phyloP scores from a whole-genome alignment of 805 yeast species.

The Candida taoyuanica region DNA sequence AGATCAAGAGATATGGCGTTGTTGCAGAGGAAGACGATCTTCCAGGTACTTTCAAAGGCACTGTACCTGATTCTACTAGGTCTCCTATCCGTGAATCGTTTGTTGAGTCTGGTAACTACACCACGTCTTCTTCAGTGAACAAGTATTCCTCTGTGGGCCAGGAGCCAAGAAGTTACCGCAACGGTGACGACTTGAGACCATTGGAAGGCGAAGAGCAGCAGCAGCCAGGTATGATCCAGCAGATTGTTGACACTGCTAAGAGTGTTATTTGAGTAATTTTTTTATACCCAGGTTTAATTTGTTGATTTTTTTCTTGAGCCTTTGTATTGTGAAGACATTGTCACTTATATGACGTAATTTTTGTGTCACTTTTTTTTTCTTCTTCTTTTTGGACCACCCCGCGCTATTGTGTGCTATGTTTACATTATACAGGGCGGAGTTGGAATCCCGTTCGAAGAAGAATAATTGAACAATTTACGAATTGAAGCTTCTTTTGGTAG shows the following conservation, averaged over 20 bases:
- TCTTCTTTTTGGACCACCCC: conserved; percentile 4
- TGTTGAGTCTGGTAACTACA: conserved; percentile 1
- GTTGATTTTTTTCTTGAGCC: too few species aligned
- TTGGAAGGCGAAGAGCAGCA: conserved; percentile 3
- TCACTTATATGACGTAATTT: background rate
- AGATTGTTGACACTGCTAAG: conserved; percentile 18
- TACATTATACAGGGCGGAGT: too few species aligned
- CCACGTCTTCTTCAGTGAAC: background rate
- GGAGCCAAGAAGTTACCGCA: conserved; percentile 2
- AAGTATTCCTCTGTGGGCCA: background rate
- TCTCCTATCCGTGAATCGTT: background rate
- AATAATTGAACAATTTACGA: too few species aligned
- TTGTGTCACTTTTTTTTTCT: conserved; percentile 2
- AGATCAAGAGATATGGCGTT: too few species aligned
- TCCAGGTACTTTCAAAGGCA: conserved; percentile 13
- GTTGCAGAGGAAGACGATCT: conserved; percentile 3
- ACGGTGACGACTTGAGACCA: conserved; percentile 1
- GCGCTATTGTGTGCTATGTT: too few species aligned
- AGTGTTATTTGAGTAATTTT: conserved; percentile 12
- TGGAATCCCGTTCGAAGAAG: too few species aligned
- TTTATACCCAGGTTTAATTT: conserved; percentile 7
- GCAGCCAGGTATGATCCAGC: conserved; percentile 11
- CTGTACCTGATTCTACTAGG: background rate
- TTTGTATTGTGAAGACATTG: too few species aligned
- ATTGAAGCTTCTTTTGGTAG: too few species aligned